Base-by-base conservation (phyloP, 192 early-diverging fungal species). In the Rhizophlyctis rosea region DNA sequence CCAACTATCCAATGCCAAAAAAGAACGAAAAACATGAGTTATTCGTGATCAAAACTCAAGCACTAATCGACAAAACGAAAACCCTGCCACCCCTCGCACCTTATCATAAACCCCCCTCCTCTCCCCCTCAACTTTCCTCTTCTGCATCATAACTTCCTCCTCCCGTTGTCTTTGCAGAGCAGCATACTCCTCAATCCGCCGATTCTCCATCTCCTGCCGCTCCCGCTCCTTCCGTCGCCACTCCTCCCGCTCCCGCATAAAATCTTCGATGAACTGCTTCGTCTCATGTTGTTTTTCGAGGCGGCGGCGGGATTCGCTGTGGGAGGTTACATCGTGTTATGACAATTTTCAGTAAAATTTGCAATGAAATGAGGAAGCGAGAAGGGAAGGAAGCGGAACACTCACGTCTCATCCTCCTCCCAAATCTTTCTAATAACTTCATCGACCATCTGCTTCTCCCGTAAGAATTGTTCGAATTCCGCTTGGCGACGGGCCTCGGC, bases 371-470 rank as follows among this genome's bases (percentile, higher is more conserved):
- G n/a, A n/a, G n/a, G n/a, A n/a, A n/a, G n/a, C 50, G 50, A 14
- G 23, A 57, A 29, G 16, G 30, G 27, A 66, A 21, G 1, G 25
- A 52, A 23, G 5, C 5, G 25, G 50, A 14, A 52, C 2, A 30
- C 62, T 39, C 48, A 81, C 81, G 61, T 29, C 61, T 82, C 80
- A 55, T 84, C 77, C 61, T 85, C 83, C 32, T 80, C 70, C 34
- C 64, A 16, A 47, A 85, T 83, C 49, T 71, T 80, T 27, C 65
- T 34, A 27, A 85, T 79, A 34, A 85, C 70, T 3, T 71, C 72
- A 58, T 85, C 83, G n/a, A 85, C 77, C 73, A 84, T 74, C 14
- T 54, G 79, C 65, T 85, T 85, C 61, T 85, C 83, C 39, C 80
- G 79, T 16, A 81, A 52, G 54, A 85, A 79, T 61, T 69, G 71